phyloP scores from a whole-genome alignment of 768 basidiomycete genomes.

The Rhizopogon salebrosus region DNA sequence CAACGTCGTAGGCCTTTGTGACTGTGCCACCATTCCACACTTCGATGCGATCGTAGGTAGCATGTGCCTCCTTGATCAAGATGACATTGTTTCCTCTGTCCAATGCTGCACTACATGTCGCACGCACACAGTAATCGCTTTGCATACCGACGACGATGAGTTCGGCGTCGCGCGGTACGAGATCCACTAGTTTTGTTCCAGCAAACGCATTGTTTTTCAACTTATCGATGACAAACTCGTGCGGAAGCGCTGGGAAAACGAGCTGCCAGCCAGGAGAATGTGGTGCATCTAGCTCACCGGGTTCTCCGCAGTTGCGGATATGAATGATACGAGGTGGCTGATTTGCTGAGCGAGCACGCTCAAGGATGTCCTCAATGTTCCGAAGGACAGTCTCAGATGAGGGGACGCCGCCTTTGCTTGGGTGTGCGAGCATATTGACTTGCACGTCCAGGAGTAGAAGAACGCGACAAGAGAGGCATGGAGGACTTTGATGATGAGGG shows the following conservation, averaged over 20 bases:
- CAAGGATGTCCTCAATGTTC: slow-evolving; percentile 48
- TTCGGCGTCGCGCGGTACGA: slow-evolving; percentile 51
- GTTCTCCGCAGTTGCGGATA: slow-evolving; percentile 60
- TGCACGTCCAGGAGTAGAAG: slow-evolving; percentile 61
- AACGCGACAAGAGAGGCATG: slow-evolving; percentile 31
- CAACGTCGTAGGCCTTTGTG: slow-evolving; percentile 47
- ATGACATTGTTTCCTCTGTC: slow-evolving; percentile 62
- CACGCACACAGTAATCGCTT: slow-evolving; percentile 56
- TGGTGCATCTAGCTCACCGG: slow-evolving; percentile 56
- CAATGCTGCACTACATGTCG: slow-evolving; percentile 58
- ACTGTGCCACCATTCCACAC: slow-evolving; percentile 51
- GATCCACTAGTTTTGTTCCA: slow-evolving; percentile 46
- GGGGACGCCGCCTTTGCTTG: slow-evolving; percentile 51
- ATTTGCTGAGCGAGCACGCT: slow-evolving; percentile 40
- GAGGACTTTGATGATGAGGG: slow-evolving; percentile 10
- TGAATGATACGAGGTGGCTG: slow-evolving; percentile 58
- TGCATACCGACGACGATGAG: slow-evolving; percentile 64
- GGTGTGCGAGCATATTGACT: slow-evolving; percentile 40
- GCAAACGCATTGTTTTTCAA: slow-evolving; percentile 67
- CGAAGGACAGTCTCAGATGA: slow-evolving; percentile 33
- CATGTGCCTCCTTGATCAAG: slow-evolving; percentile 60
- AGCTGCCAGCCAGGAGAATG: slow-evolving; percentile 57
- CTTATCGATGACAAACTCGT: slow-evolving; percentile 60
- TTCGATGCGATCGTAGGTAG: slow-evolving; percentile 63
- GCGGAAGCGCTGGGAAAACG: slow-evolving; percentile 42